Conservation (phyloP, 2,329 filamentous ascomycete genomes). For the Pyrenochaeta sp. region DNA sequence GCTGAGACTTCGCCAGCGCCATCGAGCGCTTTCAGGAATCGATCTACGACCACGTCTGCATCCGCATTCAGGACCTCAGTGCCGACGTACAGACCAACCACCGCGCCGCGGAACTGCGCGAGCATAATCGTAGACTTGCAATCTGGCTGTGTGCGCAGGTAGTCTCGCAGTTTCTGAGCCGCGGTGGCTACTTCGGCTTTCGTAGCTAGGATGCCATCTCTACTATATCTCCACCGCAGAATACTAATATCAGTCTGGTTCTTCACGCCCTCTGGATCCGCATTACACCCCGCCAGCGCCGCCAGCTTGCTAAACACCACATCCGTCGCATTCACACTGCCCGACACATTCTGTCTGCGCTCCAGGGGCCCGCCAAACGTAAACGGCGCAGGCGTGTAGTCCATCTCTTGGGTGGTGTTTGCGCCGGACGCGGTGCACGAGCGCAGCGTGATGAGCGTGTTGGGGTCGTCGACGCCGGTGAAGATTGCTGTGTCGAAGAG, state of each 20-base stretch:
- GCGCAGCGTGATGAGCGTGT: neutral
- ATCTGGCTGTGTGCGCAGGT: neutral
- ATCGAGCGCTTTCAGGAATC: neutral
- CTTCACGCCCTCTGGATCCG: neutral
- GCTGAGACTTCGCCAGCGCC: neutral
- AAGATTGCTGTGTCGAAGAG: neutral
- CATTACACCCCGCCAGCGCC: neutral
- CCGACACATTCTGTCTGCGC: neutral
- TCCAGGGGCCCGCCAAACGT: neutral
- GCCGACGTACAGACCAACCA: conserved; percentile 1
- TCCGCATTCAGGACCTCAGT: neutral
- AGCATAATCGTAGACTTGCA: neutral
- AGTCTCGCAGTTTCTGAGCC: neutral
- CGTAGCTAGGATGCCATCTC: neutral
- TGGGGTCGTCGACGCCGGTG: neutral
- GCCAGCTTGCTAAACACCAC: neutral
- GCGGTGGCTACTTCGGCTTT: neutral
- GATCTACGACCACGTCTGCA: neutral
- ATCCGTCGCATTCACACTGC: neutral
- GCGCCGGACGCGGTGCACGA: neutral
- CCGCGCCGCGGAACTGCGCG: neutral
- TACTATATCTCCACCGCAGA: neutral
- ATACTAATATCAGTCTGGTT: neutral
- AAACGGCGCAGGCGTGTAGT: neutral
- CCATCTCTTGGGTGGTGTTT: neutral